A percentile compares a stretch with the other conserved stretches of the same genome.
Conservation (phyloP, 169 alveolate species). For the Cryptosporidium sp. region DNA sequence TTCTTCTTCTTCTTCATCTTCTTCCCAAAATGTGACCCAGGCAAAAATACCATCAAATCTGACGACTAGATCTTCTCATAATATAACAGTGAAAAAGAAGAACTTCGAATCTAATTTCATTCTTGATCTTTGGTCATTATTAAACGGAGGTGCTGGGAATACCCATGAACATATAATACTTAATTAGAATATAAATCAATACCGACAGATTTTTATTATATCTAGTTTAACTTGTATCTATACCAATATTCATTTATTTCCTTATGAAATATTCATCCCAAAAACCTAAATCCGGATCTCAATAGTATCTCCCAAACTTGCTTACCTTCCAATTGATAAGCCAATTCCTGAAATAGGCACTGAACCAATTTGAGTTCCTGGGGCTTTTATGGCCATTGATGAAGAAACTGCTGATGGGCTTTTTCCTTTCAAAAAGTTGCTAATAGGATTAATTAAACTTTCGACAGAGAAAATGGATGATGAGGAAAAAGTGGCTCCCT, state of each 20-base stretch:
- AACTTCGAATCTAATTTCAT: slow-evolving; percentile 17
- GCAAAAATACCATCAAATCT: background rate
- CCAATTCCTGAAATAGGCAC: background rate
- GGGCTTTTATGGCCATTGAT: background rate
- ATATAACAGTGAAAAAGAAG: background rate
- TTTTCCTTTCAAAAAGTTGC: slow-evolving; percentile 1
- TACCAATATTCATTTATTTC: background rate
- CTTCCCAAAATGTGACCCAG: background rate
- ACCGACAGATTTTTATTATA: background rate
- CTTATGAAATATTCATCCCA: background rate
- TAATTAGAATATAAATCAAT: background rate
- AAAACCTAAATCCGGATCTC: background rate
- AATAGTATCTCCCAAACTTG: background rate
- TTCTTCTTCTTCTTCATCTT: background rate
- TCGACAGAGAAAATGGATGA: slow-evolving; percentile 15
- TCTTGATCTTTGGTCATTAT: slow-evolving; percentile 46
- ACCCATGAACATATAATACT: background rate
- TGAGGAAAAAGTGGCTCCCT: background rate
- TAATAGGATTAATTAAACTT: slow-evolving; percentile 12
- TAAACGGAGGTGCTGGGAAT: slow-evolving; percentile 14
- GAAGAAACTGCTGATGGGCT: background rate
- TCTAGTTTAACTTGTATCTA: slow-evolving; percentile 5
- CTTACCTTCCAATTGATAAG: background rate
- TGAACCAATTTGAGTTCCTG: background rate
- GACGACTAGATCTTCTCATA: background rate